Conservation (phyloP, 768 basidiomycete genomes). For the Filobasidium wieringae region DNA sequence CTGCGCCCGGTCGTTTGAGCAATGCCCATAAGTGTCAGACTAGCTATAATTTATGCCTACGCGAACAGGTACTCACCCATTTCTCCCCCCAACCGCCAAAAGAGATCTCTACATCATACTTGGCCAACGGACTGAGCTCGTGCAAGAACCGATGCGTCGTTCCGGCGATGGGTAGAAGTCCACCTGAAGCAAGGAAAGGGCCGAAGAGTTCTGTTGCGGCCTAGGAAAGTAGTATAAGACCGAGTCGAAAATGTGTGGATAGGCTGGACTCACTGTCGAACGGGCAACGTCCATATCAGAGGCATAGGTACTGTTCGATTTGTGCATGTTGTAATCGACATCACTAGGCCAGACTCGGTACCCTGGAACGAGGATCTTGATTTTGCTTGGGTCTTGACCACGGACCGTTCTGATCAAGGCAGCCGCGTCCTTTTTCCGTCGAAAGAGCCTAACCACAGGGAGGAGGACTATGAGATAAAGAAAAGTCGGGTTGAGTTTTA, state of each 20-base stretch:
- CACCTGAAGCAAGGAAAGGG: not conserved
- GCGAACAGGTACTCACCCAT: too few relatives aligned
- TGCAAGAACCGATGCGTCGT: constrained; percentile 24
- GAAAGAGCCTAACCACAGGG: not conserved
- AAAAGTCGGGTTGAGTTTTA: not conserved
- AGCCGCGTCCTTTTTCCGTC: not conserved
- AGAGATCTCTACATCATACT: constrained; percentile 30
- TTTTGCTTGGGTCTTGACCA: not conserved
- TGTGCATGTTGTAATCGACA: not conserved
- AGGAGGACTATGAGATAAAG: not conserved
- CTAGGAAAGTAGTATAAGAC: not conserved
- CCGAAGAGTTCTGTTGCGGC: not conserved
- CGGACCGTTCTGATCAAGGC: not conserved
- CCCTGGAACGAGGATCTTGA: not conserved
- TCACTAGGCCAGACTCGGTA: not conserved
- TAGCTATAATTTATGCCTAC: too few relatives aligned
- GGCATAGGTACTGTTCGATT: not conserved
- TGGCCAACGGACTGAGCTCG: constrained; percentile 28
- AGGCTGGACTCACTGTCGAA: not conserved
- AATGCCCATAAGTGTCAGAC: too few relatives aligned
- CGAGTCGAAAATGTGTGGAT: not conserved
- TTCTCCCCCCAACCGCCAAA: constrained; percentile 35
- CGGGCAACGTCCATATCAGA: not conserved
- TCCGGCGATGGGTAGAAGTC: not conserved
- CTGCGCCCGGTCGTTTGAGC: too few relatives aligned